These are phyloP conservation scores for Mycena maculata DNA, from an alignment of 768 basidiomycete species.

Conservation along the genomic window DNA sequence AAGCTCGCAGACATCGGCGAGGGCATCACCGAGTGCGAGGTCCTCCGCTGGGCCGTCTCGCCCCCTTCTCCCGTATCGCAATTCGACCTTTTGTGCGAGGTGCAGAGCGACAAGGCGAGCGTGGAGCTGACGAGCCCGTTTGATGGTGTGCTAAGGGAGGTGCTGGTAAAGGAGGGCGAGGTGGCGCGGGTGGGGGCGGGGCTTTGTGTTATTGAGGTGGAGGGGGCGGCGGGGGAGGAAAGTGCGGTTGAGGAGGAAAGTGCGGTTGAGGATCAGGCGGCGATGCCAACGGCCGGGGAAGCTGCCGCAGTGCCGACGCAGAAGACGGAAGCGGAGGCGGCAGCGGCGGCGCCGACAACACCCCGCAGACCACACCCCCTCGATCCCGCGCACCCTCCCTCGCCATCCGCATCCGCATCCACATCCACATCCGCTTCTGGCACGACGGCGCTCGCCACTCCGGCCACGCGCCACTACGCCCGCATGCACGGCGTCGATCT, in stretches of 20 bases:
- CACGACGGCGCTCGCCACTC: constrained; percentile 66
- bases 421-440: too few relatives aligned
- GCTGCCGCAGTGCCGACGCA: too few relatives aligned
- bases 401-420: too few relatives aligned
- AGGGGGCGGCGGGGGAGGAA: constrained; percentile 58
- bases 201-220: constrained; percentile 85
- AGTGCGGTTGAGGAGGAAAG: constrained; percentile 29
- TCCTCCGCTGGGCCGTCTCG: constrained; percentile 84
- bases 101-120: constrained; percentile 91
- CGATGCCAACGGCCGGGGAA: too few relatives aligned
- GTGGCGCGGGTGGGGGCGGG: constrained; percentile 85
- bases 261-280: constrained; percentile 74
- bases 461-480: constrained; percentile 83
- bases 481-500: constrained; percentile 73
- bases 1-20: constrained; percentile 90
- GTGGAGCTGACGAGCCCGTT: constrained; percentile 92
- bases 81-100: constrained; percentile 85
- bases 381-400: too few relatives aligned
- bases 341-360: background rate
- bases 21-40: constrained; percentile 91
- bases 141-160: constrained; percentile 77
- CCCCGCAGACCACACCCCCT: too few relatives aligned
- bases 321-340: constrained; percentile 24
- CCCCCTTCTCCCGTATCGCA: constrained; percentile 61
- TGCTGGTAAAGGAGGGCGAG: constrained; percentile 84